These are phyloP conservation scores for Austroboletus eburneus DNA, from an alignment of 768 basidiomycete species.

Conservation along the genomic window DNA sequence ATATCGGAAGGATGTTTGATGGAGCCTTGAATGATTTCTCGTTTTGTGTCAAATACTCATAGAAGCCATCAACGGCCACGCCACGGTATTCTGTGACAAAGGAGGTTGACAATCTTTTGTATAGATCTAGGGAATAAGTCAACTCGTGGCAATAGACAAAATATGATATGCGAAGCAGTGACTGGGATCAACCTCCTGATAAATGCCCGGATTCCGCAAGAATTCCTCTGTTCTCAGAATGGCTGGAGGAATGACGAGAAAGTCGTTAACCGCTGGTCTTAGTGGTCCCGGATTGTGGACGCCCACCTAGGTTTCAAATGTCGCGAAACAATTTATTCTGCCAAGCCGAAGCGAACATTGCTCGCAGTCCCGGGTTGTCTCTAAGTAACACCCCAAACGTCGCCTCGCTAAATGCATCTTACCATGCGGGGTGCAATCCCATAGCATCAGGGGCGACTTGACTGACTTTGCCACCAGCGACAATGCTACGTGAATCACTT, in stretches of 20 bases:
- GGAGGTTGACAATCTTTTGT: background rate
- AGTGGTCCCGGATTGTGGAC: background rate
- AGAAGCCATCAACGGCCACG: background rate
- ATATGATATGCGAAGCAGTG: background rate
- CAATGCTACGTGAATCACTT: conserved; percentile 27
- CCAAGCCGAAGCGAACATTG: background rate
- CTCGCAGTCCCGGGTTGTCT: background rate
- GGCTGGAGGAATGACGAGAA: background rate
- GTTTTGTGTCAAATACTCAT: background rate
- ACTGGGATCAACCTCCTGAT: too few species aligned
- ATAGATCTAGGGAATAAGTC: background rate
- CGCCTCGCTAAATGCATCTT: conserved; percentile 31
- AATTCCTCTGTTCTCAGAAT: background rate
- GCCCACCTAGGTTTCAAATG: background rate
- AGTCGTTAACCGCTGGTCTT: background rate
- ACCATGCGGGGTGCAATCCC: conserved; percentile 48
- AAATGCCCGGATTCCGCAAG: too few species aligned
- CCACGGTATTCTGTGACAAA: background rate
- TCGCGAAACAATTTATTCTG: background rate
- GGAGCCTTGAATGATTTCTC: background rate
- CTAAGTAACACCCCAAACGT: background rate
- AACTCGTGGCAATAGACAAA: background rate
- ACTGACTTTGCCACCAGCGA: conserved; percentile 43
- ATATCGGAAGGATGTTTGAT: background rate
- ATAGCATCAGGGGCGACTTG: conserved; percentile 33